These are phyloP conservation scores for Citrus inodora DNA, from an alignment of 345 rosid genomes.

Conservation along the genomic window DNA sequence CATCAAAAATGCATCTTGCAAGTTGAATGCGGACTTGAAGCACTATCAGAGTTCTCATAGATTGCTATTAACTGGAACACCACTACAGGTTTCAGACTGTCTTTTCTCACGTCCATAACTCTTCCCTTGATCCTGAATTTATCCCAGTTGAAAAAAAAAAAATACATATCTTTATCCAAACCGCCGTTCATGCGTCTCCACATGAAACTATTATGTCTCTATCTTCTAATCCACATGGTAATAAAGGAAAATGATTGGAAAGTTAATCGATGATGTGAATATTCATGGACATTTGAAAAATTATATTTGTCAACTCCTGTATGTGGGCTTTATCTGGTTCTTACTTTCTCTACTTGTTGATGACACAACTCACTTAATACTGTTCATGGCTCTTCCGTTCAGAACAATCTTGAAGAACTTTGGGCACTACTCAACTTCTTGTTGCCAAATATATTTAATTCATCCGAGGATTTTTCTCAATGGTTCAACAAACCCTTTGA, in stretches of 20 bases:
- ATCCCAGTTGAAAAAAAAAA: background rate
- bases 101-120: background rate
- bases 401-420: constrained; percentile 94
- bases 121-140: background rate
- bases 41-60: constrained; percentile 84
- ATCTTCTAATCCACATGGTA: background rate
- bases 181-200: background rate
- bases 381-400: constrained; percentile 19
- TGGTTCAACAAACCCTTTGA: constrained; percentile 97
- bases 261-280: background rate
- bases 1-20: constrained; percentile 96
- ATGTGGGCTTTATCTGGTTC: background rate
- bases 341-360: constrained; percentile 4
- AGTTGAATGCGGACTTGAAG: constrained; percentile 90
- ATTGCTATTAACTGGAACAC: constrained; percentile 87
- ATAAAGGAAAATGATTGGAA: background rate
- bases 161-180: background rate
- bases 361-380: constrained; percentile 13
- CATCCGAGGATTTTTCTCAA: constrained; percentile 94
- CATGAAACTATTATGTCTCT: background rate
- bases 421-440: constrained; percentile 94
- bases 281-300: background rate
- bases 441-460: constrained; percentile 87
- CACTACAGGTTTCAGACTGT: constrained; percentile 57
- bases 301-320: background rate